A percentile compares a stretch with the other conserved stretches of the same genome.
Conservation (phyloP, 768 basidiomycete species). For the Lactarius sanguifluus region DNA sequence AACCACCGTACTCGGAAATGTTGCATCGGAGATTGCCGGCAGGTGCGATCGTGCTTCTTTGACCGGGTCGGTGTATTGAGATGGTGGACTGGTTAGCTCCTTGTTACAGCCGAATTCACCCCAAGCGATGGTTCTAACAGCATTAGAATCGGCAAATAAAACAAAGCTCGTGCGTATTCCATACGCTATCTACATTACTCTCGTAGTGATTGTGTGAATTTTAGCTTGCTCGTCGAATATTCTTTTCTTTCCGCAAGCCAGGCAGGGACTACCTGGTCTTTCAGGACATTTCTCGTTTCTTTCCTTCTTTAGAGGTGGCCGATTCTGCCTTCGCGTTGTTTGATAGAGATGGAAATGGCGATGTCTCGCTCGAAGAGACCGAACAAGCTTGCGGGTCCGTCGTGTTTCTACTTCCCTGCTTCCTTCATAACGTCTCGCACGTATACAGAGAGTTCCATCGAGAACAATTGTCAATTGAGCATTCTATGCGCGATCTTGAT, state of each 20-base stretch:
- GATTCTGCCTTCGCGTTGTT: conserved; percentile 66
- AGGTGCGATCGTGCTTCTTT: conserved; percentile 35
- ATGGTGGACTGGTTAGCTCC: conserved; percentile 42
- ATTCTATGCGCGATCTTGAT: conserved; percentile 87
- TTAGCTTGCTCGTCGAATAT: conserved; percentile 80
- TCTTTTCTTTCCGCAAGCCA: conserved; percentile 75
- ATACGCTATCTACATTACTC: conserved; percentile 7
- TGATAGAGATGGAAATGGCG: conserved; percentile 72
- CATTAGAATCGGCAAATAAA: conserved; percentile 78
- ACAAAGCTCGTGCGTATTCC: conserved; percentile 54
- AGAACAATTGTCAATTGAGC: conserved; percentile 80
- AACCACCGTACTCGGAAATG: conserved; percentile 68
- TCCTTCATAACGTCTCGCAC: conserved; percentile 8
- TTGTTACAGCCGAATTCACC: conserved; percentile 90
- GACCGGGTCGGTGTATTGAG: neutral
- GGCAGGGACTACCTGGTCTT: conserved; percentile 58
- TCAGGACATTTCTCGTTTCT: conserved; percentile 70
- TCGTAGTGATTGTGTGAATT: conserved; percentile 4
- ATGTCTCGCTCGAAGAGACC: conserved; percentile 66
- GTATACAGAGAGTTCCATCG: conserved; percentile 69
- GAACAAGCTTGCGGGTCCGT: conserved; percentile 69
- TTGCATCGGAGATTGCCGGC: conserved; percentile 60
- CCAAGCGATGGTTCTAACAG: conserved; percentile 74
- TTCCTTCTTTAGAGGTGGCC: conserved; percentile 64
- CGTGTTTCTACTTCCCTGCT: neutral